Percentiles rank a stretch among this genome's conserved stretches.
Evolutionary conservation across 257 asterid species (phyloP).

Genomic region (Nicotiana obtusifolia): DNA sequence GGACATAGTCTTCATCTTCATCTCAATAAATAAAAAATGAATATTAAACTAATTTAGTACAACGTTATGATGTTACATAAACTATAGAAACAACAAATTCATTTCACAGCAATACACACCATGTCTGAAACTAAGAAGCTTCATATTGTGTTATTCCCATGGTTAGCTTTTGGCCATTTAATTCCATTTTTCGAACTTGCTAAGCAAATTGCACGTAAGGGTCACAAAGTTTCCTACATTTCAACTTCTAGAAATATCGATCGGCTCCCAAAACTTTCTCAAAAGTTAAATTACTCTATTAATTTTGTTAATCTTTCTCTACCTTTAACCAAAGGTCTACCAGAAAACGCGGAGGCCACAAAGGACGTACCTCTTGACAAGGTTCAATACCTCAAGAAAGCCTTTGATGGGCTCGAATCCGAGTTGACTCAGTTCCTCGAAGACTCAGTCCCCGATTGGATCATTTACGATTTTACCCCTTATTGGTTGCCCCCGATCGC

Average conservation of each 20-base stretch:
- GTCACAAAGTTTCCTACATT: constrained; percentile 42
- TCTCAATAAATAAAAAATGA: neutral
- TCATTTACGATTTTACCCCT: constrained; percentile 21
- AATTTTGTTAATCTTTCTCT: constrained; percentile 31
- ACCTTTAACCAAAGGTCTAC: constrained; percentile 20
- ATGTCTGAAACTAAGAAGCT: constrained; percentile 20
- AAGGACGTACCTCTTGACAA: constrained; percentile 17
- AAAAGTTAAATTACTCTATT: constrained; percentile 20
- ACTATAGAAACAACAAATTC: neutral
- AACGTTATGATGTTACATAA: neutral
- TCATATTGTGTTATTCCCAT: constrained; percentile 49
- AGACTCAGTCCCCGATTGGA: constrained; percentile 25
- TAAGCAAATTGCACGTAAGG: constrained; percentile 39
- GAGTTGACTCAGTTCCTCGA: constrained; percentile 16
- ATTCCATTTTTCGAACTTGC: constrained; percentile 42
- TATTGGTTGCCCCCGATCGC: constrained; percentile 26
- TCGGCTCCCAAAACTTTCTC: constrained; percentile 50
- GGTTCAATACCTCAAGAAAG: constrained; percentile 30
- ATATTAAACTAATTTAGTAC: neutral
- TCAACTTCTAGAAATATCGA: constrained; percentile 50
- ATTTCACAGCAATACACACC: neutral
- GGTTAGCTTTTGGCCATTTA: constrained; percentile 67
- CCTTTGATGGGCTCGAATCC: constrained; percentile 23
- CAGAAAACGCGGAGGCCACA: constrained; percentile 27
- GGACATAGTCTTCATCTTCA: neutral